Percentiles rank a stretch among this genome's conserved stretches.
These are phyloP conservation scores for Aspergillus heteromorphus DNA, from an alignment of 495 filamentous ascomycete species.

Conservation along the genomic window DNA sequence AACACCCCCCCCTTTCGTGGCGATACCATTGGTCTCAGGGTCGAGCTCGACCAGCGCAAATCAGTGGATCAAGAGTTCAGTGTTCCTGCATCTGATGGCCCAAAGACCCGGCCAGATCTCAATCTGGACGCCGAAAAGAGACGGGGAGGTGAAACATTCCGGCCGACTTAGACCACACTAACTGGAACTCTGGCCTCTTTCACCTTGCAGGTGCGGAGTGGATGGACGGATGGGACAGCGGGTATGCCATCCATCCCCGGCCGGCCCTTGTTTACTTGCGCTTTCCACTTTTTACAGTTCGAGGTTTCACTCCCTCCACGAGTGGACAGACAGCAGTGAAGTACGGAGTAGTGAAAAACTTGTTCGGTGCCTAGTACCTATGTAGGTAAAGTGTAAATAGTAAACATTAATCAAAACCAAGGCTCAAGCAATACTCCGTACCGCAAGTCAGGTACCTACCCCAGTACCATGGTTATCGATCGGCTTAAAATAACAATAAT, in stretches of 20 bases:
- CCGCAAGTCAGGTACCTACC: neutral
- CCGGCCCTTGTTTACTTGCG: neutral
- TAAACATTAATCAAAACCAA: no score
- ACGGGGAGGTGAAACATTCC: conserved; percentile 10
- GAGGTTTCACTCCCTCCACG: neutral
- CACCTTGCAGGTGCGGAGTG: conserved; percentile 1
- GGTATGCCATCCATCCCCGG: neutral
- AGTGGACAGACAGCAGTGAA: neutral
- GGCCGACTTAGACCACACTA: neutral
- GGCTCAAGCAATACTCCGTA: no score
- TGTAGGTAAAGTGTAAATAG: no score
- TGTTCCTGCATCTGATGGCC: conserved; percentile 15
- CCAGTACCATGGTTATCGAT: neutral
- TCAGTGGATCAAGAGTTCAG: conserved; percentile 3
- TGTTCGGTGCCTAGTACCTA: no score
- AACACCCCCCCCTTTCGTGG: neutral
- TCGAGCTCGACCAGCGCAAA: neutral
- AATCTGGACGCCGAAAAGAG: neutral
- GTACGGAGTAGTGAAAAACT: no score
- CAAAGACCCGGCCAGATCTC: conserved; percentile 11
- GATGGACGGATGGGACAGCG: no score
- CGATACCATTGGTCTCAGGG: neutral
- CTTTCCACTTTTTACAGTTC: no score
- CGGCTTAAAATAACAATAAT: no score
- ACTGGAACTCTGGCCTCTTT: neutral